Conservation (phyloP, 1,139 yeast species). For the Blastobotrys aristatus region DNA sequence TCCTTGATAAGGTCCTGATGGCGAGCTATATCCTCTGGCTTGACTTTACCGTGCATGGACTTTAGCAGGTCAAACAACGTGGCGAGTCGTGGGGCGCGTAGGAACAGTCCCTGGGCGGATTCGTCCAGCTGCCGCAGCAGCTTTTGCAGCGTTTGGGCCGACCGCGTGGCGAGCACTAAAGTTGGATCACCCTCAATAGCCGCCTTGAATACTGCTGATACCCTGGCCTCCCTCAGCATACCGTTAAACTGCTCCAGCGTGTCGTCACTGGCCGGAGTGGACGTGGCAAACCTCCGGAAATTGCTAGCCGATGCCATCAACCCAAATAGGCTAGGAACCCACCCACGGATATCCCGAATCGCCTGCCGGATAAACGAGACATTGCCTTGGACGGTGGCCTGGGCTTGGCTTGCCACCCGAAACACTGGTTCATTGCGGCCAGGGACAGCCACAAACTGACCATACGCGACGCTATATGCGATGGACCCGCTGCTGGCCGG, state of each 20-base stretch:
- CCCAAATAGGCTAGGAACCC: neutral
- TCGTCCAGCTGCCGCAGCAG: neutral
- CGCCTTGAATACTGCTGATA: neutral
- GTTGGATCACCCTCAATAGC: neutral
- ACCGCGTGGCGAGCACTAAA: neutral
- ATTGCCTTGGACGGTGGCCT: neutral
- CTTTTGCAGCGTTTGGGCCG: neutral
- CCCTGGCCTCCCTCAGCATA: neutral
- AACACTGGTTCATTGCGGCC: neutral
- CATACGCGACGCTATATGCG: neutral
- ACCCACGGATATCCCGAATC: neutral
- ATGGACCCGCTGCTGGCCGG: neutral
- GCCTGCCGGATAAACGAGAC: neutral
- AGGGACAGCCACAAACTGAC: neutral
- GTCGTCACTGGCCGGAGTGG: neutral
- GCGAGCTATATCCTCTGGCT: neutral
- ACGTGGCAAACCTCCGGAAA: neutral
- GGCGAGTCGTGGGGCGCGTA: neutral
- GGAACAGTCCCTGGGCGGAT: neutral
- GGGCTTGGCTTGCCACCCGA: neutral
- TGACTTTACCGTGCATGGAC: neutral
- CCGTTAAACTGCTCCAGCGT: neutral
- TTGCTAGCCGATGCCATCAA: neutral
- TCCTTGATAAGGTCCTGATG: neutral
- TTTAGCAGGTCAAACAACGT: constrained; percentile 1